Percentiles rank a stretch among this genome's conserved stretches.
Evolutionary conservation across 768 basidiomycete species (phyloP).

Genomic region (Clitopilus hobsonii): DNA sequence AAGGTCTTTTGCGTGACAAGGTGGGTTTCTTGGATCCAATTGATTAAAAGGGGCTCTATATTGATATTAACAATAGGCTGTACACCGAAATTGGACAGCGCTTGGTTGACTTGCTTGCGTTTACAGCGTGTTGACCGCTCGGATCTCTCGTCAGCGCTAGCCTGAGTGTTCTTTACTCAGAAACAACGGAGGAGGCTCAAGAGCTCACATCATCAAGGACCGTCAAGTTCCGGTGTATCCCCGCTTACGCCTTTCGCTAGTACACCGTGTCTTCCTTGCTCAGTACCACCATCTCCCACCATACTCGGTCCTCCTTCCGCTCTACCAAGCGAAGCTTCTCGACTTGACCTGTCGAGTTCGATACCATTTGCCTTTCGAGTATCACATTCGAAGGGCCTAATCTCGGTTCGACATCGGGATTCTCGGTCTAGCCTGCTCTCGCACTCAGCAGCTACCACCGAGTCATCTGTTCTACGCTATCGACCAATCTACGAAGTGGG

Average conservation of each 20-base stretch:
- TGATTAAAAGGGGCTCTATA: neutral
- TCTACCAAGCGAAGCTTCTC: neutral
- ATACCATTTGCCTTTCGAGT: neutral
- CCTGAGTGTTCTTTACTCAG: neutral
- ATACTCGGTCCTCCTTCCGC: neutral
- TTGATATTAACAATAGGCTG: neutral
- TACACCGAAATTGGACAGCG: neutral
- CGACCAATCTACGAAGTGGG: neutral
- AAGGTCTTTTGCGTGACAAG: no score
- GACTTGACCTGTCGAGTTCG: neutral
- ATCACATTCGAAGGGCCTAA: neutral
- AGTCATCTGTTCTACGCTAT: neutral
- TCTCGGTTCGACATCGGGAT: neutral
- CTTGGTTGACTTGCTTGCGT: neutral
- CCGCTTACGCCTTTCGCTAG: neutral
- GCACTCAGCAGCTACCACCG: neutral
- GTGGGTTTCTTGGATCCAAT: no score
- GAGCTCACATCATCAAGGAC: slow-evolving; percentile 1
- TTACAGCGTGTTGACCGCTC: neutral
- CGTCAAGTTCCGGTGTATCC: slow-evolving; percentile 1
- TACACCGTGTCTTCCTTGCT: neutral
- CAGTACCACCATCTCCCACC: neutral
- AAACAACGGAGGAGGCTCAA: neutral
- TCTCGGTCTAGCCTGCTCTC: neutral
- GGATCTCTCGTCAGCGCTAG: neutral